Evolutionary conservation across 2,329 filamentous ascomycete species (phyloP).

Genomic region (Pseudovirgaria hyperparasitica): DNA sequence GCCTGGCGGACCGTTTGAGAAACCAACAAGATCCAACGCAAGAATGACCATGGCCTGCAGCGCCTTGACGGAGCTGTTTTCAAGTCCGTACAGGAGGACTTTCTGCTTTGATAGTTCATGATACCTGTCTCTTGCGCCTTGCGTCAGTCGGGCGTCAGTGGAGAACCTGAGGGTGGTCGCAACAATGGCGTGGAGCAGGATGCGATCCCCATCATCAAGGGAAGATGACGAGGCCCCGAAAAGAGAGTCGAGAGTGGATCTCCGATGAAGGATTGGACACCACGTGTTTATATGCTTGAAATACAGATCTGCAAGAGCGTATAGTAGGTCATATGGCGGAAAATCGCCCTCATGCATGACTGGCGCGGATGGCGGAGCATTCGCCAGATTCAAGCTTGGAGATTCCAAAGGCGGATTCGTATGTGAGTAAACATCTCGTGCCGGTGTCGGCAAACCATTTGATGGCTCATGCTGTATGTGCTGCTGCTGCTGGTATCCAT

Average conservation of each 20-base stretch:
- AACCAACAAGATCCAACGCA: constrained; percentile 72
- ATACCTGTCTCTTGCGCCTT: constrained; percentile 60
- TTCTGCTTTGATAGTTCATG: constrained; percentile 73
- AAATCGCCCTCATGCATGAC: constrained; percentile 32
- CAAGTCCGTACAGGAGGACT: constrained; percentile 75
- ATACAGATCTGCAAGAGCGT: constrained; percentile 47
- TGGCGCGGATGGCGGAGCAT: constrained; percentile 9
- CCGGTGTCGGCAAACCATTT: constrained; percentile 9
- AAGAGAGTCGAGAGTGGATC: constrained; percentile 66
- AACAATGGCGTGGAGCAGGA: constrained; percentile 78
- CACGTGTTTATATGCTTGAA: constrained; percentile 54
- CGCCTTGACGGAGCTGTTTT: constrained; percentile 79
- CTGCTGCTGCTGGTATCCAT: constrained; percentile 17
- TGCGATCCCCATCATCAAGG: constrained; percentile 67
- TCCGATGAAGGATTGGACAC: constrained; percentile 81
- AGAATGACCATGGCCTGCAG: constrained; percentile 80
- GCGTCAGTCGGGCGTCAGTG: constrained; percentile 59
- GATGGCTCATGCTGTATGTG: constrained; percentile 13
- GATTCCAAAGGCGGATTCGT: constrained; percentile 11
- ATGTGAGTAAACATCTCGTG: constrained; percentile 15
- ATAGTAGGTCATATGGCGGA: constrained; percentile 47
- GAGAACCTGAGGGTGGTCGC: constrained; percentile 80
- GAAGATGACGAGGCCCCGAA: constrained; percentile 57
- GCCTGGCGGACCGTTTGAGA: constrained; percentile 77
- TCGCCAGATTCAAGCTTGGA: constrained; percentile 11